Evolutionary conservation across 768 basidiomycete genomes (phyloP).

Genomic region (Mycena capillaripes): DNA sequence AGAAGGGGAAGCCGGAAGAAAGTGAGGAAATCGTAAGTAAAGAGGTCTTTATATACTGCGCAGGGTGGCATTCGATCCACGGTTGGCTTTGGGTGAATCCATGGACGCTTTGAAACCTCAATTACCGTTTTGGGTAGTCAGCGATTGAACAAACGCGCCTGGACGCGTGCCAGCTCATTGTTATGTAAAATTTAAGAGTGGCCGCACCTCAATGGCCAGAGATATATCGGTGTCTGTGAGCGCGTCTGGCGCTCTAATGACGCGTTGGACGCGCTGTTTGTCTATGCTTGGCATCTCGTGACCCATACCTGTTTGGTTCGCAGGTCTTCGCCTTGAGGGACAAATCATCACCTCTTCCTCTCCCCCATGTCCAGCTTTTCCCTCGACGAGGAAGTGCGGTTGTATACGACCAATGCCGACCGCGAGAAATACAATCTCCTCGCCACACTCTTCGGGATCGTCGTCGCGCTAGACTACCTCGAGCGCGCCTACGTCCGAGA

Average conservation of each 20-base stretch:
- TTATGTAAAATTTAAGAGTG: no score
- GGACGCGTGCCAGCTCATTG: neutral
- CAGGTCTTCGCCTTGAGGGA: neutral
- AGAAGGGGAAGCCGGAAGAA: neutral
- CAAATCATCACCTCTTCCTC: neutral
- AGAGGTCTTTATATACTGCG: neutral
- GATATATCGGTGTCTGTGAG: no score
- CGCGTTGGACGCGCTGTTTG: slow-evolving; percentile 10
- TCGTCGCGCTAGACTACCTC: slow-evolving; percentile 93
- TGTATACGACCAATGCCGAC: slow-evolving; percentile 90
- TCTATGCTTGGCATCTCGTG: slow-evolving; percentile 18
- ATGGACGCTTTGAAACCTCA: slow-evolving; percentile 17
- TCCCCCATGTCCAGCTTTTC: slow-evolving; percentile 60
- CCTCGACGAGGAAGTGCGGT: slow-evolving; percentile 92
- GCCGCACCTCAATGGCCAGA: no score
- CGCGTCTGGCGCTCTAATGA: no score
- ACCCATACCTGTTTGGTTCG: neutral
- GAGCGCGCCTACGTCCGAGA: slow-evolving; percentile 97
- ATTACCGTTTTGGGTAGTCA: slow-evolving; percentile 9
- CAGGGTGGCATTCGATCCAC: slow-evolving; percentile 1
- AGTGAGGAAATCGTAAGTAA: neutral
- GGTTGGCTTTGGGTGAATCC: slow-evolving; percentile 8
- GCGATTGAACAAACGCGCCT: neutral
- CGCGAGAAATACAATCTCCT: slow-evolving; percentile 90
- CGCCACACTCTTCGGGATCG: slow-evolving; percentile 92